These are phyloP conservation scores for Alternaria novae-zelandiae DNA, from an alignment of 2,329 filamentous ascomycete species.

Conservation along the genomic window DNA sequence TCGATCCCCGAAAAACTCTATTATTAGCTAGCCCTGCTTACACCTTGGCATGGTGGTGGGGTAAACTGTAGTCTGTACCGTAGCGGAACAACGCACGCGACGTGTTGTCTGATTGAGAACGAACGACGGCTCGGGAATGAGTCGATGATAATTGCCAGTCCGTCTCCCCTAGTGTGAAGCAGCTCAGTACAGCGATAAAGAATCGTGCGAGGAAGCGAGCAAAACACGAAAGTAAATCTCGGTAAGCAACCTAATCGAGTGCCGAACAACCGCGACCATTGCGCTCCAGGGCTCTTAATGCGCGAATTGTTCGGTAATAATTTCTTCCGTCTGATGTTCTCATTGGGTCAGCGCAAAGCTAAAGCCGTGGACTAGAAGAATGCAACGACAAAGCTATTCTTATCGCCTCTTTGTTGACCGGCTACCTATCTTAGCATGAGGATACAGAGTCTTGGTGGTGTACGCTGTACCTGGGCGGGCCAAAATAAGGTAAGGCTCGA, in stretches of 20 bases:
- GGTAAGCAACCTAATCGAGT: not conserved
- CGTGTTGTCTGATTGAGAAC: not conserved
- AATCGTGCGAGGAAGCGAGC: not conserved
- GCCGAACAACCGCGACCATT: not conserved
- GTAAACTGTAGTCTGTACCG: not conserved
- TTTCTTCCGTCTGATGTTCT: not conserved
- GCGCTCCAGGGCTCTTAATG: not conserved
- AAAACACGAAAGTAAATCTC: not conserved
- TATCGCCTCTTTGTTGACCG: not conserved
- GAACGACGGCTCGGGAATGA: not conserved
- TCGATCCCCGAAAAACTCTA: not conserved
- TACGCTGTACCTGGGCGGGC: not conserved
- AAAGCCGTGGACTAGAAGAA: not conserved
- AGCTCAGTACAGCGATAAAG: not conserved
- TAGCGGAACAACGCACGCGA: not conserved
- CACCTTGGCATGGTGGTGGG: constrained; percentile 2
- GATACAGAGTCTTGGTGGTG: constrained; percentile 1
- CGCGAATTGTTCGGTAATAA: not conserved
- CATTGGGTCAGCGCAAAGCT: not conserved
- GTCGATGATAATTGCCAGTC: not conserved
- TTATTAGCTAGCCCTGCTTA: constrained; percentile 3
- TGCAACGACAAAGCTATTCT: not conserved
- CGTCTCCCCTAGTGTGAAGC: not conserved
- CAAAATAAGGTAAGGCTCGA: constrained; percentile 2
- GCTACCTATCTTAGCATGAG: not conserved